Evolutionary conservation across 73 alveolate genomes (phyloP).

Genomic region (Paramecium bursaria): DNA sequence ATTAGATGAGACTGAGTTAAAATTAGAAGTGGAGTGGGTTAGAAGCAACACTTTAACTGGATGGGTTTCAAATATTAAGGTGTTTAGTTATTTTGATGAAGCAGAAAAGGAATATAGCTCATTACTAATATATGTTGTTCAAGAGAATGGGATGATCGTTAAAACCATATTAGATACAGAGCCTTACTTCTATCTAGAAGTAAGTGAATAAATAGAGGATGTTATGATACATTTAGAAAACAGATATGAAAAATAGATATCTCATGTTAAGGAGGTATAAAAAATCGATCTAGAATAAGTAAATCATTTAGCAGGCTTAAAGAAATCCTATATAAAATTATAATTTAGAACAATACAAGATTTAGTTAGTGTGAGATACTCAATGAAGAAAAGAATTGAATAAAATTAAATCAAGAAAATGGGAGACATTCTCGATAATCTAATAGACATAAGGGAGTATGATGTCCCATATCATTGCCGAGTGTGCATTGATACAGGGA

Average conservation of each 20-base stretch:
- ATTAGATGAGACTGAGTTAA: constrained; percentile 51
- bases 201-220: constrained; percentile 82
- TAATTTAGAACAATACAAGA: constrained; percentile 89
- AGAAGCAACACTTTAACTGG: constrained; percentile 55
- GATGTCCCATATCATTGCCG: constrained; percentile 95
- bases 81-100: constrained; percentile 71
- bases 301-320: constrained; percentile 92
- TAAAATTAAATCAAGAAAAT: constrained; percentile 48
- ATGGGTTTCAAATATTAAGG: constrained; percentile 79
- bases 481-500: constrained; percentile 91
- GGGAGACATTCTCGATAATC: constrained; percentile 76
- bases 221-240: constrained; percentile 55
- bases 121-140: constrained; percentile 73
- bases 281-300: constrained; percentile 90
- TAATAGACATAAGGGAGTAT: constrained; percentile 93
- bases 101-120: constrained; percentile 79
- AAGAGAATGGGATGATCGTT: constrained; percentile 78
- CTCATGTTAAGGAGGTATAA: constrained; percentile 84
- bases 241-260: constrained; percentile 67
- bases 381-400: constrained; percentile 77
- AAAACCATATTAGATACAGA: constrained; percentile 85
- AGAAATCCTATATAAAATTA: constrained; percentile 83
- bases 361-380: constrained; percentile 81
- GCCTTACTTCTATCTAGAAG: constrained; percentile 93
- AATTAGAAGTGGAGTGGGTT: constrained; percentile 45